Evolutionary conservation across 257 asterid species (phyloP), one percentile per base, ranked within the genome.

Genomic region (Nicotiana noctiflora): DNA sequence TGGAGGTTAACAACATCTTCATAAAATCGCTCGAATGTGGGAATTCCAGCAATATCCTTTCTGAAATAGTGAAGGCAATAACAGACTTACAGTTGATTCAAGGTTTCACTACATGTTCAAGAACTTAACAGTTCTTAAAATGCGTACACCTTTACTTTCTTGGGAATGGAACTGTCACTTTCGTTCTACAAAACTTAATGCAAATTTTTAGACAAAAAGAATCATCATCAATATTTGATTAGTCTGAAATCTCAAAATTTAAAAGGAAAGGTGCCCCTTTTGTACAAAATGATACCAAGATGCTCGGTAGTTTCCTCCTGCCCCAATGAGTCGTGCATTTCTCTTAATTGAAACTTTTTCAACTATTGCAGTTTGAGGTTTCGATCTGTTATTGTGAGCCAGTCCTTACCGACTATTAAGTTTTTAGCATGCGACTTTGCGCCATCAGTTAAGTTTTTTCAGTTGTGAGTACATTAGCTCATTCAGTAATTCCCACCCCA

Each of bases 1-100:
- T 95, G 98, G 85, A 93, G 94, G 77, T 86, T 83, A 68, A 93
- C 98, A 86, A 92, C 97, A 66, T 91, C 91, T 63, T 75, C 90
- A 88, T 92, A 95, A 87, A 93, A 93, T 57, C 87, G 86, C 63
- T 91, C 93, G 31, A 95, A 88, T 85, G 92, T 74, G 68, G 18
- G 82, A 46, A 84, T 85, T 70, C 97, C 98, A 67, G 92, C 86
- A 84, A 95, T 80, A 84, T 95, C 98, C 81, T 93, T 90, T 91
- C 98, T 95, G 93, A 80, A 84, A 81, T 15, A 80, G 70, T 72
- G 77, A 13, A 70, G 49, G 59, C 77, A 72, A 72, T 19, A 44
- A 46, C 23, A 72, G 37, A 12, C 59, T 72, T 21, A 72, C 49
- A 63, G 37, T 72, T 21, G 37, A 44, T 46, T 72, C 59, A 13